Percentiles rank a stretch among this genome's conserved stretches.
Evolutionary conservation across 345 rosid genomes (phyloP).

Genomic region (Eucalyptus guilfoylei): DNA sequence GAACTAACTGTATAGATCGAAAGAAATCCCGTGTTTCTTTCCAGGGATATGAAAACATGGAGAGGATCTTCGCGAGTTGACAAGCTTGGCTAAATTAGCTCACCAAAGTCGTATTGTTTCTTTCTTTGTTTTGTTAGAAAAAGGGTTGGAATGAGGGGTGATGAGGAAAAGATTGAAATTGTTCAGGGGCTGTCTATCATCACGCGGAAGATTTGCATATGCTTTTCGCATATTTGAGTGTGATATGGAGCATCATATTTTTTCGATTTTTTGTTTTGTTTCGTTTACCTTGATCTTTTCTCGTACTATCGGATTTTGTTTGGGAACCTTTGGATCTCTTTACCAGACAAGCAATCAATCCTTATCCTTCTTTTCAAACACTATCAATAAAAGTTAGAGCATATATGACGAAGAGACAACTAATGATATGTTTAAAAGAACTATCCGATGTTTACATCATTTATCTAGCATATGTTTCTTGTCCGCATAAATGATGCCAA

Average conservation of each 20-base stretch:
- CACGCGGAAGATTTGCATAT: neutral
- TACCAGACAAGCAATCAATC: neutral
- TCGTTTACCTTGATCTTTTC: neutral
- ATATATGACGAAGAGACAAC: neutral
- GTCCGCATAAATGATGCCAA: neutral
- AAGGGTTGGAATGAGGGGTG: neutral
- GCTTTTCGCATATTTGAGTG: neutral
- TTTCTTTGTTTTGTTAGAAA: neutral
- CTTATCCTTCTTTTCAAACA: neutral
- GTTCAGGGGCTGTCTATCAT: neutral
- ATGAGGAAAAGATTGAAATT: neutral
- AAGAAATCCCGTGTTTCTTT: neutral
- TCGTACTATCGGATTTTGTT: neutral
- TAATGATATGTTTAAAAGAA: neutral
- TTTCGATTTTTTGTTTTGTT: neutral
- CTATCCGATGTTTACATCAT: neutral
- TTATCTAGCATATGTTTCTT: neutral
- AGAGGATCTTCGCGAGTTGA: neutral
- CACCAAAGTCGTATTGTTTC: neutral
- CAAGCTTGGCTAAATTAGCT: neutral
- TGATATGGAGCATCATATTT: neutral
- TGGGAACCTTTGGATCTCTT: neutral
- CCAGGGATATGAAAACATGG: neutral
- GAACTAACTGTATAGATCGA: slow-evolving; percentile 7
- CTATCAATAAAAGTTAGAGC: neutral